Conservation (phyloP, 2,329 filamentous ascomycete species). For the Arthrocladium fulminans region DNA sequence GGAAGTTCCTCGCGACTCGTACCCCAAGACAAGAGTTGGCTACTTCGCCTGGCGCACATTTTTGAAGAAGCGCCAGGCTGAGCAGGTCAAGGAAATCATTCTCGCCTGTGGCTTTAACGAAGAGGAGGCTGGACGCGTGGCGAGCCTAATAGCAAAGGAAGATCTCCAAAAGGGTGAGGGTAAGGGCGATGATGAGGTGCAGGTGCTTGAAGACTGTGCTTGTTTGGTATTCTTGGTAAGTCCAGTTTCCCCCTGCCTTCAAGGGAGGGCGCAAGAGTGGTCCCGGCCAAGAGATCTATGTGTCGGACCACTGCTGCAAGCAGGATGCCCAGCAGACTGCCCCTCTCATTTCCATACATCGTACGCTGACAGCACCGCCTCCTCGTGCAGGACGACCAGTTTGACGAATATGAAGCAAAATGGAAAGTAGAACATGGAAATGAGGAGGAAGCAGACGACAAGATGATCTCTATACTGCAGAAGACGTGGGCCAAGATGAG, state of each 20-base stretch:
- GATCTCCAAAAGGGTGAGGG: conserved; percentile 46
- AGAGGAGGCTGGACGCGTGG: conserved; percentile 54
- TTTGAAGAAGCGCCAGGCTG: conserved; percentile 63
- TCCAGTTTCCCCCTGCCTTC: neutral
- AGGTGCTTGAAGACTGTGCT: conserved; percentile 74
- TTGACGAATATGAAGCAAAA: conserved; percentile 70
- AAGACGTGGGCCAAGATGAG: conserved; percentile 22
- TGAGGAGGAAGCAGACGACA: conserved; percentile 69
- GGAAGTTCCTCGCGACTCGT: conserved; percentile 67
- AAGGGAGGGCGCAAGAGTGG: neutral
- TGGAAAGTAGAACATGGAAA: conserved; percentile 38
- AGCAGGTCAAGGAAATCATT: conserved; percentile 49
- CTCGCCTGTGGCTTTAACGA: conserved; percentile 40
- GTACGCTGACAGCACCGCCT: neutral
- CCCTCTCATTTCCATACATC: neutral
- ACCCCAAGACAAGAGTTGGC: conserved; percentile 64
- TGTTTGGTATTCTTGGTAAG: conserved; percentile 65
- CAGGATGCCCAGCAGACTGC: neutral
- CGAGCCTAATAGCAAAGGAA: conserved; percentile 69
- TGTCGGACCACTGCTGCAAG: neutral
- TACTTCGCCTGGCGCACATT: conserved; percentile 73
- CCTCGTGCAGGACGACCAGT: conserved; percentile 56
- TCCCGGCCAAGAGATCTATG: too few species aligned
- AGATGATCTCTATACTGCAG: conserved; percentile 31
- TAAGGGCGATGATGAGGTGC: conserved; percentile 53